Conservation (phyloP, 2,329 filamentous ascomycete genomes). For the Paracorniculantispora psalliotae region DNA sequence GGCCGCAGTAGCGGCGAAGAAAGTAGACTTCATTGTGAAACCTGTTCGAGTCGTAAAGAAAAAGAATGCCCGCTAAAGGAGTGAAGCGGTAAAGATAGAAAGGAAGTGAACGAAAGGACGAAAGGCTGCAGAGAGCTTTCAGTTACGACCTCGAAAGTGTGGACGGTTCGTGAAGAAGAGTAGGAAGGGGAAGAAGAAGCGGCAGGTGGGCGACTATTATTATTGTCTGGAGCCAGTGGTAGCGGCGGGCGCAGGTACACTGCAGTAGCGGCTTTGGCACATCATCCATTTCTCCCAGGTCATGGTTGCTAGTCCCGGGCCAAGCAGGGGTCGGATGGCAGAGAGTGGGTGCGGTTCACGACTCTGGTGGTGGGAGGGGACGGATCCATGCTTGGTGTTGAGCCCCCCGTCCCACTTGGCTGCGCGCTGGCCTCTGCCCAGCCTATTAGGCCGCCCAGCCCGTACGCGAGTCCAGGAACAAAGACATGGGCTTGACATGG, state of each 20-base stretch:
- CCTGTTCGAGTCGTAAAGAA: slow-evolving; percentile 25
- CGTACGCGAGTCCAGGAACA: background rate
- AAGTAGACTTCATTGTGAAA: slow-evolving; percentile 66
- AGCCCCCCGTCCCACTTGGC: slow-evolving; percentile 1
- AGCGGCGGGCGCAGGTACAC: slow-evolving; percentile 16
- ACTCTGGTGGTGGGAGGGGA: background rate
- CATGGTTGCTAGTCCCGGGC: background rate
- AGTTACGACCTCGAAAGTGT: slow-evolving; percentile 46
- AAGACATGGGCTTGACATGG: slow-evolving; percentile 4
- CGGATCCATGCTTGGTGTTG: slow-evolving; percentile 8
- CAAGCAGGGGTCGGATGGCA: background rate
- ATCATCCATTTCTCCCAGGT: background rate
- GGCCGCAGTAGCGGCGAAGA: slow-evolving; percentile 61
- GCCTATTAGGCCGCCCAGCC: background rate
- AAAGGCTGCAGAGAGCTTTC: slow-evolving; percentile 45
- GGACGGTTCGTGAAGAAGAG: slow-evolving; percentile 39
- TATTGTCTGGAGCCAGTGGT: slow-evolving; percentile 12
- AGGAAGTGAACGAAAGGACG: slow-evolving; percentile 44
- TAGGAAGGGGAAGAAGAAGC: slow-evolving; percentile 30
- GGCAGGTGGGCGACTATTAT: slow-evolving; percentile 41
- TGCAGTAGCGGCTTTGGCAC: background rate
- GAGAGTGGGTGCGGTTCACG: slow-evolving; percentile 8
- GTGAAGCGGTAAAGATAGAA: slow-evolving; percentile 63
- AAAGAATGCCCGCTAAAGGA: slow-evolving; percentile 84
- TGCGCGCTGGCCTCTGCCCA: background rate